phyloP scores from a whole-genome alignment of 805 yeast species.

The Zygotorulaspora florentina region DNA sequence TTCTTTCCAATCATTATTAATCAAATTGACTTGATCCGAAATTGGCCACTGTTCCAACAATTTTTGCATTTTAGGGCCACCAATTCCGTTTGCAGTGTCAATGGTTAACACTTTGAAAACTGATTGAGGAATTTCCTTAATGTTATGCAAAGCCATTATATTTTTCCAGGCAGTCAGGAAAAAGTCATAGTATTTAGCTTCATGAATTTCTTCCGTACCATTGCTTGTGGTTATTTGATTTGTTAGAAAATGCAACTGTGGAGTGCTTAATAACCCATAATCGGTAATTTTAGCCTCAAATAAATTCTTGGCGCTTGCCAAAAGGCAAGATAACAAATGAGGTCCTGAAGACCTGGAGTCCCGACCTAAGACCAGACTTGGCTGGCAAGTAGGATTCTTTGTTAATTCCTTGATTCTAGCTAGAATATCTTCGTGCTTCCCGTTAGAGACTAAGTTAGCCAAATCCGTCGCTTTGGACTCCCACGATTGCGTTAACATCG shows the following conservation, averaged over 20 bases:
- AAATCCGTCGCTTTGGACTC: constrained; percentile 73
- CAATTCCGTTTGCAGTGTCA: constrained; percentile 97
- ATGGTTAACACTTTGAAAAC: constrained; percentile 44
- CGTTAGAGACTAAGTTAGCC: constrained; percentile 57
- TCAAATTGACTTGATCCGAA: constrained; percentile 39
- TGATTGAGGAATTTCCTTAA: constrained; percentile 10
- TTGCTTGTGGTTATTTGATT: constrained; percentile 48
- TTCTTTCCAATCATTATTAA: constrained; percentile 50
- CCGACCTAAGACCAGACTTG: constrained; percentile 65
- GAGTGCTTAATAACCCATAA: constrained; percentile 79
- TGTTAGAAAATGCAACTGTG: constrained; percentile 87
- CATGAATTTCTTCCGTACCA: constrained; percentile 57
- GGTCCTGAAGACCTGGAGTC: constrained; percentile 90
- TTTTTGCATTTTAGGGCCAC: constrained; percentile 65
- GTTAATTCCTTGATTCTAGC: constrained; percentile 6
- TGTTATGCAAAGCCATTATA: constrained; percentile 13
- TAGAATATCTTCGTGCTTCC: constrained; percentile 15
- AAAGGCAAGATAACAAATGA: constrained; percentile 38
- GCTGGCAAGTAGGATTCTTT: constrained; percentile 13
- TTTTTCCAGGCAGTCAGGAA: constrained; percentile 40
- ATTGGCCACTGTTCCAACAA: constrained; percentile 39
- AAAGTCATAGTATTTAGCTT: constrained; percentile 66
- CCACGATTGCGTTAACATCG: constrained; percentile 83
- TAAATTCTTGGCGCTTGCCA: constrained; percentile 58
- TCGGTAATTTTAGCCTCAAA: constrained; percentile 47